Conservation (phyloP, 1,284 basidiomycete species). For the Rugosomyces carneus region DNA sequence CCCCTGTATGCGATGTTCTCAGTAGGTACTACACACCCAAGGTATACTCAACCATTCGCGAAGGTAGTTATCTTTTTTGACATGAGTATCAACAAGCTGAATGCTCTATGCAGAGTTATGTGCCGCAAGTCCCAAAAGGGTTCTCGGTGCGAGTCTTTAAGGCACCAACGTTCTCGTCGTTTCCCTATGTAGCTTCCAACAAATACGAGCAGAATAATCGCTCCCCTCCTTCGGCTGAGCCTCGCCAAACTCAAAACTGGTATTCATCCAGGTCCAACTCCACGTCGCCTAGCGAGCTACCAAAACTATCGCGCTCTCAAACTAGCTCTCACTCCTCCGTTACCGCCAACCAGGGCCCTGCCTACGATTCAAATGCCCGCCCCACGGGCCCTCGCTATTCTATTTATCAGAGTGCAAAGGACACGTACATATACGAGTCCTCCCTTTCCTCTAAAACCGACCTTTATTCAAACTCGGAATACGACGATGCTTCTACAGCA, state of each 20-base stretch:
- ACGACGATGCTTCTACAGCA: constrained; percentile 32
- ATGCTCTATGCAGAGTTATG: constrained; percentile 15
- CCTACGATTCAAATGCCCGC: constrained; percentile 17
- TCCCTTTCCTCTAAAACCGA: constrained; percentile 51
- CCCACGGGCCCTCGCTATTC: constrained; percentile 24
- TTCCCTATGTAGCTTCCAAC: constrained; percentile 30
- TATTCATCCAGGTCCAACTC: constrained; percentile 23
- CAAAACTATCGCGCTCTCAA: constrained; percentile 13
- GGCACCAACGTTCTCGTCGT: constrained; percentile 33
- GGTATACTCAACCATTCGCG: constrained; percentile 15
- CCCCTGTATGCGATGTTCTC: constrained; percentile 26
- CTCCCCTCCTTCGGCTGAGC: constrained; percentile 19
- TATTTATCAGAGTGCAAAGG: constrained; percentile 40
- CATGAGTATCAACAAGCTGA: constrained; percentile 2
- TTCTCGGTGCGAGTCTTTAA: constrained; percentile 50
- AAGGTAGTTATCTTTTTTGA: constrained; percentile 15
- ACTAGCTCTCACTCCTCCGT: constrained; percentile 11
- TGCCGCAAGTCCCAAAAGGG: constrained; percentile 34
- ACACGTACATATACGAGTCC: constrained; percentile 53
- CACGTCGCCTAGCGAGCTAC: constrained; percentile 12
- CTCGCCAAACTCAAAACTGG: constrained; percentile 25
- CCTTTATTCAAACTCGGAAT: constrained; percentile 38
- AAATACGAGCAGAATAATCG: constrained; percentile 42
- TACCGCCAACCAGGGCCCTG: constrained; percentile 2
- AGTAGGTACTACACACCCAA: constrained; percentile 22